A percentile compares a stretch with the other conserved stretches of the same genome.
Evolutionary conservation across 2,329 filamentous ascomycete genomes (phyloP).

Genomic region (Remersonia thermophila): DNA sequence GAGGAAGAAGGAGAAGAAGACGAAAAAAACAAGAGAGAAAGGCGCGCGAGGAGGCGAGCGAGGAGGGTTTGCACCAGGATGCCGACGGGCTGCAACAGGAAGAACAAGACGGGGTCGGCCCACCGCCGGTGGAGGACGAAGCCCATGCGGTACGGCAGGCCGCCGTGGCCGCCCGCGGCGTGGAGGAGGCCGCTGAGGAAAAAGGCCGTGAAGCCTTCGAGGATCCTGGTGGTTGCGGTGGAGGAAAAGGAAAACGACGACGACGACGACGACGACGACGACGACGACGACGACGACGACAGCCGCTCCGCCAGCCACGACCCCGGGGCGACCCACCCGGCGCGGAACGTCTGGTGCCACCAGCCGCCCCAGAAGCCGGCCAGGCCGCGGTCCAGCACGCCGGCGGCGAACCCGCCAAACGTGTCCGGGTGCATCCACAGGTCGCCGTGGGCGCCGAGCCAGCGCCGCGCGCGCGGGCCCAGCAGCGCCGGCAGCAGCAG

Average conservation of each 20-base stretch:
- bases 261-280: not conserved
- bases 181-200: conserved; percentile 57
- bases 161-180: conserved; percentile 52
- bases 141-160: too few species aligned
- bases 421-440: conserved; percentile 43
- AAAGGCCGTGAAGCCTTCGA: conserved; percentile 44
- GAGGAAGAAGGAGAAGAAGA: too few species aligned
- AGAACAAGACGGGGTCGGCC: conserved; percentile 51
- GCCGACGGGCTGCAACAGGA: conserved; percentile 56
- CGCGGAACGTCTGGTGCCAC: conserved; percentile 88
- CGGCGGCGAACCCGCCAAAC: conserved; percentile 38
- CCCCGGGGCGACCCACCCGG: conserved; percentile 52
- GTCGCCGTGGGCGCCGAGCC: conserved; percentile 32
- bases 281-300: not conserved
- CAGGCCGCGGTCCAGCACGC: conserved; percentile 57
- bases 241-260: too few species aligned
- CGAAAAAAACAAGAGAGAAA: too few species aligned
- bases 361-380: conserved; percentile 71
- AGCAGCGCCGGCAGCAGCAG: conserved; percentile 17
- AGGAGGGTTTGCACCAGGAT: conserved; percentile 45
- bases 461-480: conserved; percentile 18
- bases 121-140: conserved; percentile 27
- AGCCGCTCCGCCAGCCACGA: conserved; percentile 29
- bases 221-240: too few species aligned
- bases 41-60: conserved; percentile 16